A percentile compares a stretch with the other conserved stretches of the same genome.
These are phyloP conservation scores for Scedosporium boydii DNA, from an alignment of 2,329 filamentous ascomycete genomes.

Conservation along the genomic window DNA sequence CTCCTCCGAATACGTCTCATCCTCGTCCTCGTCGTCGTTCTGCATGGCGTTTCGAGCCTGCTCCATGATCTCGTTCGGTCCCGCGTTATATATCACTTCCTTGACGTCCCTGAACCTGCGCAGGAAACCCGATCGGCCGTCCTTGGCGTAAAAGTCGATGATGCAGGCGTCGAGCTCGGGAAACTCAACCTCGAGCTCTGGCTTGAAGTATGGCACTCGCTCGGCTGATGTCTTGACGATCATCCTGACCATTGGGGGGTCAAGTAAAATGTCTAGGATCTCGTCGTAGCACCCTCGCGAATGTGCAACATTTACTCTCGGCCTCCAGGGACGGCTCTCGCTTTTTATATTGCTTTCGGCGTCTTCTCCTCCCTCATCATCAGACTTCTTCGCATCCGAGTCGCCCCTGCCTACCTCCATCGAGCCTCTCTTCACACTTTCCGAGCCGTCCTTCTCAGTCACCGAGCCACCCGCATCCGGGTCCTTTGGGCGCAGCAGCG, in stretches of 20 bases:
- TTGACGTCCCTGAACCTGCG: neutral
- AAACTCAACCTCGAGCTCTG: neutral
- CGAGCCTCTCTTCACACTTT: too few relatives aligned
- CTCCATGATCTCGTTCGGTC: neutral
- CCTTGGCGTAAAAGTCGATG: neutral
- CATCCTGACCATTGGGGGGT: neutral
- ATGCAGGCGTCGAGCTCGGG: neutral
- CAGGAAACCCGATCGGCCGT: neutral
- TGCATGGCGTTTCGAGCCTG: neutral
- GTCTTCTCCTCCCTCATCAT: neutral
- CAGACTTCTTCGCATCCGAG: neutral
- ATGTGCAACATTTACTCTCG: neutral
- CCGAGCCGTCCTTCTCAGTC: too few relatives aligned
- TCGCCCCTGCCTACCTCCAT: neutral
- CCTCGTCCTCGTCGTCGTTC: neutral
- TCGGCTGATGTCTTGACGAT: neutral
- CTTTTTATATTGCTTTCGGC: neutral
- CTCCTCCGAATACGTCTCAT: neutral
- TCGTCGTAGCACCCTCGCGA: neutral
- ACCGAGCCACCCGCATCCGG: too few relatives aligned
- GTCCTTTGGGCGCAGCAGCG: neutral
- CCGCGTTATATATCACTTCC: neutral
- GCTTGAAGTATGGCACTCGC: neutral
- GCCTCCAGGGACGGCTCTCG: neutral
- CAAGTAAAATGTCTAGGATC: neutral